Base-by-base conservation (phyloP, 352 stramenopile genomes). In the Phytophthora capsici region DNA sequence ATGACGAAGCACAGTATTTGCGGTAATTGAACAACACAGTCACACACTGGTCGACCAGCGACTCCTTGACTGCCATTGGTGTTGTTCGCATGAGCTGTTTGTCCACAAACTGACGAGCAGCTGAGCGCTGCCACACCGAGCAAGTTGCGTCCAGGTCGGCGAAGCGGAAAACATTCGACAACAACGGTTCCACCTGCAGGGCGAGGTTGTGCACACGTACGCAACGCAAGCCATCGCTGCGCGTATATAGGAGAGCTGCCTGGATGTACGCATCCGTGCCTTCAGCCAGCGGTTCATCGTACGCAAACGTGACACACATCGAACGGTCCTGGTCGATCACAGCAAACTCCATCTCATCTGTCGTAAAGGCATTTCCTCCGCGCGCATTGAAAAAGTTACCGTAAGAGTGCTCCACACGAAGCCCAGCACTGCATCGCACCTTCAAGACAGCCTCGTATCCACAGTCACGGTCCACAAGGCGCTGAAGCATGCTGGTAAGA, bases 161-260 rank as follows among this genome's bases (percentile, higher is more conserved):
- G 36, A 92, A 91, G 28, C 86, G 88, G 73, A 96, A 98, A 19
- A 97, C 80, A 63, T 96, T 95, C 36, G 86, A 88, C 16, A 96
- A 63, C 50, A 95, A 66, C 5, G 76, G 71, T 20, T 94, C 85
- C 26, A 93, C 86, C 16, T 80, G 81, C 25, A 97, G 45, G 16
- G 88, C 88, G 28, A 97, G 54, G 57, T 96, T 98, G 77, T 98
- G 93, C 53, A 97, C 93, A 44, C 93, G 91, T 30, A 98, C 90
- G 54, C 88, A 92, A 50, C 91, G 88, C 34, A 94, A 75, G 28
- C 90, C 90, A 53, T 94, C 82, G 56, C 80, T 88, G 12, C 84
- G 75, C 14, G 90, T 97, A 65, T 97, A 97, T 20, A 98, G 76
- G 49, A 98, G 69, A 32, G 91, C 93, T 1, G 83, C 86, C 56